Base-by-base conservation (phyloP, 306 rosid genomes). In the Lithocarpus polystachyus region DNA sequence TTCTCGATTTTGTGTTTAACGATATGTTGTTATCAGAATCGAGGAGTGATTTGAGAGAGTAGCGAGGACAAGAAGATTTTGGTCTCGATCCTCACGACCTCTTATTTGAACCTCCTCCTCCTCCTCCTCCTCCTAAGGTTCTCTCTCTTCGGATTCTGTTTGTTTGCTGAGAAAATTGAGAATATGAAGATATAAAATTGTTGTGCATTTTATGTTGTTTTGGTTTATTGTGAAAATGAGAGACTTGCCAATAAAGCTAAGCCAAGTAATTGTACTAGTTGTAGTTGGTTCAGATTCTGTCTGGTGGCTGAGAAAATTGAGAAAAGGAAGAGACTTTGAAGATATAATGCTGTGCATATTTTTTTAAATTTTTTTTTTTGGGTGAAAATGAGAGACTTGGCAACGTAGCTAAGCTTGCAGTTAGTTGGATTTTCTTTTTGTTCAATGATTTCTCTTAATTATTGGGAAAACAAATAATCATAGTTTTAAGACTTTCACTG, bases 41-140 rank as follows among this genome's bases (percentile, higher is more conserved):
- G n/a, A 86, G 75, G 51, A 86, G 85, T 73, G 86, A 87, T 73
- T 72, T 90, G 82, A n/a, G n/a, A n/a, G n/a, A 86, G 85, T 29
- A 86, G 78, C 24, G 86, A 83, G 74, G 87, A 88, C 60, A 90
- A 87, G 86, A 89, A 78, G 76, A 31, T 86, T 78, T 86, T 75
- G 98, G 98, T 74, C 87, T 91, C 62, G 89, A 95, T 81, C 94
- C 99, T 48, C 92, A 91, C 54, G 96, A 84, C 53, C 72, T 80
- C 84, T 86, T 92, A 70, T 83, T 97, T 65, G 90, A 87, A 75
- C 3, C 29, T 28, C 78, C 95, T 60, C 40, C 86, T 4, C n/a
- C n/a, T n/a, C n/a, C n/a, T n/a, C 3, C 29, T 28, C 78, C 95
- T 60, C 40, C 86, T 4, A 90, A 92, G 94, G 98, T 92, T 67